Evolutionary conservation across 257 asterid genomes (phyloP), one percentile per base, ranked within the genome.

Genomic region (Ajuga chamaepitys): DNA sequence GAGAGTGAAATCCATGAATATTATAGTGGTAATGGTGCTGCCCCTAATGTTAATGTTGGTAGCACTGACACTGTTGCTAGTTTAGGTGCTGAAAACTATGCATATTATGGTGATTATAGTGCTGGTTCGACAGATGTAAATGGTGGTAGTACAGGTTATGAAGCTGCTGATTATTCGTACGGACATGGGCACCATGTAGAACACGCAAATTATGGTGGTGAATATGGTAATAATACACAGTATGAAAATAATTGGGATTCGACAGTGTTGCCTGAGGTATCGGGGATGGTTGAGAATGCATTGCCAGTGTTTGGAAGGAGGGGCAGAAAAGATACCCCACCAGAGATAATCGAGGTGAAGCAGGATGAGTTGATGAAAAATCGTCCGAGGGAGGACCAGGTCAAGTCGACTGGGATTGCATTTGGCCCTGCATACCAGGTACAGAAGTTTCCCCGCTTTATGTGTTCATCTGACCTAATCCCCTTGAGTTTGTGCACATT

Each of bases 401-500:
- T 62, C 63, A 92, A 83, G 72, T 32, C 52, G 37, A 92, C 98
- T 63, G 98, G 98, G 62, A 87, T 89, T 74, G 97, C 97, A 47
- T 92, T 92, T 80, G 98, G 98, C 40, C 96, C 98, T 42, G 71
- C 96, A 13, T 87, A 87, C 73, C 85, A 80, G 98, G 98, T 92
- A 82, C 22, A 9, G 2, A n/a, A 4, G 37, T 18, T 41, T 47
- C 32, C 46, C n/a, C 18, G 41, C 71, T 22, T 45, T 28, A 32
- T 54, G 21, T 46, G 12, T 45, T 51, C 24, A 4, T 28, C 30
- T 30, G 61, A 26, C 56, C 34, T 14, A 7, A 58, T 59, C 7
- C 4, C 18, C 25, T 32, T 17, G 10, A 22, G 22, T 22, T 52
- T 67, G 22, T 57, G 40, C 26, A 69, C 51, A 13, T 37, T 67